Percentiles rank a stretch among this genome's conserved stretches.
Conservation (phyloP, 164 flowering plant species). For the Annona cherimola region DNA sequence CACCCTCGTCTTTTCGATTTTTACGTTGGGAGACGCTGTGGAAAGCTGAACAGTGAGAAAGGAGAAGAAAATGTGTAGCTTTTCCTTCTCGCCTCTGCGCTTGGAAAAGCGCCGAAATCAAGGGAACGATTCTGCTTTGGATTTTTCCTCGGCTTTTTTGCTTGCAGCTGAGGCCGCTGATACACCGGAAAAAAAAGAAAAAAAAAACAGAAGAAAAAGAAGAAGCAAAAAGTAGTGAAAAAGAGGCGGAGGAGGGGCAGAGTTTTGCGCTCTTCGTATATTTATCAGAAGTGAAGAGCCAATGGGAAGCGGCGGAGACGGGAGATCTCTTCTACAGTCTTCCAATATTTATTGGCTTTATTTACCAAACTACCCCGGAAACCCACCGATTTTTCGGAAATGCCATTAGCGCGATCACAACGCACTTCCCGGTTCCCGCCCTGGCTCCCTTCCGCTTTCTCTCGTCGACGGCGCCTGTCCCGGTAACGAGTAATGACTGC, state of each 20-base stretch:
- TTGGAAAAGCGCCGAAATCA: constrained; percentile 18
- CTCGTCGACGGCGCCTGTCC: too few species aligned
- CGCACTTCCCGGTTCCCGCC: not conserved
- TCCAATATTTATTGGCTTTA: not conserved
- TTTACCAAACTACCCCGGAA: not conserved
- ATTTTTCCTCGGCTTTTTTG: too few species aligned
- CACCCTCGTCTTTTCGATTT: not conserved
- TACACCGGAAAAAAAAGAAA: too few species aligned
- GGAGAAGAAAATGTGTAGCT: not conserved
- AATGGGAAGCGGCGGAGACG: not conserved
- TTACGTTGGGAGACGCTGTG: not conserved
- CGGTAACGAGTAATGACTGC: too few species aligned
- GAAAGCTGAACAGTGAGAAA: not conserved
- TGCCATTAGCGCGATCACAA: not conserved
- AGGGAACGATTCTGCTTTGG: constrained; percentile 1
- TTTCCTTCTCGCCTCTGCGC: not conserved
- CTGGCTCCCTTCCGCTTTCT: not conserved
- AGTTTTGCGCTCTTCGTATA: not conserved
- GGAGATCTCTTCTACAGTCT: not conserved
- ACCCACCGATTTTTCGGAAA: not conserved
- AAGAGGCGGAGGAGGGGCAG: not conserved
- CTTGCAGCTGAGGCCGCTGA: not conserved
- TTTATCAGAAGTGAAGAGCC: not conserved
- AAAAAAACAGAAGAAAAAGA: too few species aligned
- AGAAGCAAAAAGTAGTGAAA: too few species aligned